Base-by-base conservation (phyloP, 257 asterid genomes). In the Echites panduratus region DNA sequence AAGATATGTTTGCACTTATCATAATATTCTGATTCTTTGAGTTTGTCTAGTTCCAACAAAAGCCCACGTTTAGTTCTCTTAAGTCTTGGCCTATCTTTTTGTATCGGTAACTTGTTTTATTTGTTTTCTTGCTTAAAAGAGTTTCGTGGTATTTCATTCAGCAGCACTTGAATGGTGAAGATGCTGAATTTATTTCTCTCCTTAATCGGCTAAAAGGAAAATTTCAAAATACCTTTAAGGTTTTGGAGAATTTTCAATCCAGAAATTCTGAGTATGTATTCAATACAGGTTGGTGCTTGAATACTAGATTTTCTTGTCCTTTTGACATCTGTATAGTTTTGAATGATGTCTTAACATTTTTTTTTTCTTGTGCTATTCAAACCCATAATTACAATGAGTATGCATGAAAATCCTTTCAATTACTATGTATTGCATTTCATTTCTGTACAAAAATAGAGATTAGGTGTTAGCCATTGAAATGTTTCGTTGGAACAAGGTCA, bases 261-360 rank as follows among this genome's bases (percentile, higher is more conserved):
- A 92, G 61, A 75, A 92, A 95, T 79, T 90, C 99, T 5, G 99
- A 95, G 70, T 82, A 83, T 79, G 76, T 92, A 50, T 95, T 90
- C 79, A 92, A 82, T 85, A 95, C 98, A 83, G 97, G 97, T 95
- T 70, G 26, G 68, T 77, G 19, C 64, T 76, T 50, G 32, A 45
- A 68, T 45, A 52, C 22, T 63, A 44, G 19, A 38, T 19, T 19
- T 10, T 10, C 4, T 35, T 35, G 27, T 10, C 47, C 13, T n/a
- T 53, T n/a, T 1, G 66, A 35, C 7, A 38, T 38, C 45, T 35
- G 2, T 24, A 19, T n/a, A 13, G 57, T 48, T 40, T 32, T 11
- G 7, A 20, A 70, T 70, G 24, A 20, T 62, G 38, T 32, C 35
- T 16, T 4, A 61, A 61, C 56, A 11, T 13, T 9, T 67, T 4